Conservation (phyloP, 768 basidiomycete species). For the Hericium coralloides region DNA sequence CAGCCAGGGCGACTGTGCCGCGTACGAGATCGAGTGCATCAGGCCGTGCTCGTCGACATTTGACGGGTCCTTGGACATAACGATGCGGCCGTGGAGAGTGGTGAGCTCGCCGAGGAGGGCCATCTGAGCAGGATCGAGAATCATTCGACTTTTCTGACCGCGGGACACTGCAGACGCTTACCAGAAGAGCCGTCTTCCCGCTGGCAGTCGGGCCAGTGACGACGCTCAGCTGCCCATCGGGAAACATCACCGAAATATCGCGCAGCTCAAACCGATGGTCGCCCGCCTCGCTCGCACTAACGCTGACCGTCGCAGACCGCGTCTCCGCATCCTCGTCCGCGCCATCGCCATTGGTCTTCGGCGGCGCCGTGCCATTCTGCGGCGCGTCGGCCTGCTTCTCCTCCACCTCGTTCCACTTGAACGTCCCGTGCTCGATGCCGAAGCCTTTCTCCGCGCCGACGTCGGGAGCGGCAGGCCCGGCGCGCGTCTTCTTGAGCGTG, state of each 20-base stretch:
- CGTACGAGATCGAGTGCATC: constrained; percentile 40
- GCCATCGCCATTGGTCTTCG: not conserved
- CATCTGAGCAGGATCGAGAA: constrained; percentile 32
- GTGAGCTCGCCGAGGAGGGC: constrained; percentile 70
- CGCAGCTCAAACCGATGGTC: constrained; percentile 57
- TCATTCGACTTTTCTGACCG: not conserved
- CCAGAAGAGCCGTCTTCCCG: constrained; percentile 75
- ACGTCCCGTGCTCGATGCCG: constrained; percentile 41
- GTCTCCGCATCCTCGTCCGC: constrained; percentile 14
- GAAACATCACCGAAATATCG: constrained; percentile 64
- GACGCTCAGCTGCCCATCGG: constrained; percentile 59
- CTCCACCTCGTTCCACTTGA: constrained; percentile 49
- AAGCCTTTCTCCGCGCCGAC: constrained; percentile 27
- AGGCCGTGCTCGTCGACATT: constrained; percentile 51
- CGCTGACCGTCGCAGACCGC: constrained; percentile 14
- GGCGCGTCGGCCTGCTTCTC: constrained; percentile 20
- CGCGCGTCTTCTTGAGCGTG: constrained; percentile 34
- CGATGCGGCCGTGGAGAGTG: constrained; percentile 40
- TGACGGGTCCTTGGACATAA: constrained; percentile 58
- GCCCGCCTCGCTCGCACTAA: constrained; percentile 8
- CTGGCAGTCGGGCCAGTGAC: constrained; percentile 75
- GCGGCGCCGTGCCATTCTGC: constrained; percentile 5
- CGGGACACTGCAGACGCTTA: constrained; percentile 20
- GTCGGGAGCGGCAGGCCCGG: constrained; percentile 15
- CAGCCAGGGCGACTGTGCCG: constrained; percentile 41